These are phyloP conservation scores for Fusarium oxysporum DNA, from an alignment of 2,329 filamentous ascomycete genomes.

Conservation along the genomic window DNA sequence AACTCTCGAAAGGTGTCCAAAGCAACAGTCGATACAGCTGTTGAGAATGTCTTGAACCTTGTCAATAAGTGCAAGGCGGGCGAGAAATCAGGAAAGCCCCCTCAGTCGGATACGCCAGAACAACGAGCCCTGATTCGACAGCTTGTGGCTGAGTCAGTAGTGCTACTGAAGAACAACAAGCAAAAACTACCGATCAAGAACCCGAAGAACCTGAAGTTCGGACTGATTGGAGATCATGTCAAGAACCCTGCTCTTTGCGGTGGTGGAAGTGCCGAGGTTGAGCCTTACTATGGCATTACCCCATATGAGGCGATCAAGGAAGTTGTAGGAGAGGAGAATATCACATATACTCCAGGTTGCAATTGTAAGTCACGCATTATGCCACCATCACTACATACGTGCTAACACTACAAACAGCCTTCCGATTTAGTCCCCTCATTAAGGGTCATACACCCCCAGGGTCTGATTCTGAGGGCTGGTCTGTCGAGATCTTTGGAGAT, in stretches of 20 bases:
- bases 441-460: conserved; percentile 15
- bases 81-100: not conserved
- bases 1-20: conserved; percentile 39
- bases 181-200: conserved; percentile 23
- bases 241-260: conserved; percentile 49
- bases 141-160: conserved; percentile 21
- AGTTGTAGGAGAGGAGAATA: conserved; percentile 31
- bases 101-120: conserved; percentile 23
- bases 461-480: conserved; percentile 20
- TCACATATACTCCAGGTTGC: conserved; percentile 36
- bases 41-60: conserved; percentile 38
- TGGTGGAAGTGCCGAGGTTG: conserved; percentile 51
- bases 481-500: conserved; percentile 30
- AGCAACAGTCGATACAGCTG: conserved; percentile 41
- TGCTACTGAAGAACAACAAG: conserved; percentile 23
- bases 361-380: conserved; percentile 11
- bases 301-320: conserved; percentile 49
- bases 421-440: conserved; percentile 31
- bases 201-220: conserved; percentile 48
- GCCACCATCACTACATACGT: rapidly evolving
- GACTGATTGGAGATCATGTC: conserved; percentile 55
- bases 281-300: conserved; percentile 50
- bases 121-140: conserved; percentile 29
- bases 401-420: conserved; percentile 1
- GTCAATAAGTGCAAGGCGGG: conserved; percentile 23